Evolutionary conservation across 225 moss, liverwort and hornwort species (phyloP).

Genomic region (Bryum argenteum): DNA sequence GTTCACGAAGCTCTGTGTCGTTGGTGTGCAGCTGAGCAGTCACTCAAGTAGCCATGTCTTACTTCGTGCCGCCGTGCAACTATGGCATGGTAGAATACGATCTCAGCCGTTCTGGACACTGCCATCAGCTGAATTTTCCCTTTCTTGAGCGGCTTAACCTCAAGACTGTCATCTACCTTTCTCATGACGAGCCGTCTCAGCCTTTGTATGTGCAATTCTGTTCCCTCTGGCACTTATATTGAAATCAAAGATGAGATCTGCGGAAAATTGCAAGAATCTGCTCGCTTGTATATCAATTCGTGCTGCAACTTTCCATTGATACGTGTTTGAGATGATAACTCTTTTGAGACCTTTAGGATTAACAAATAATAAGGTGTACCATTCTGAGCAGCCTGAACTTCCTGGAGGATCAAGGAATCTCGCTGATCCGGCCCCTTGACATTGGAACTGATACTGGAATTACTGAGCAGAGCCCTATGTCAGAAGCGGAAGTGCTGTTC

Average conservation of each 20-base stretch:
- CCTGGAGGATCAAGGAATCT: slow-evolving; percentile 86
- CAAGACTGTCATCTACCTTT: slow-evolving; percentile 92
- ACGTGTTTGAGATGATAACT: no score
- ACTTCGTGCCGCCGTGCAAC: slow-evolving; percentile 97
- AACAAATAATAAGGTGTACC: slow-evolving; percentile 11
- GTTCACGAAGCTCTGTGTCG: not conserved
- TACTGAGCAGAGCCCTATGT: slow-evolving; percentile 76
- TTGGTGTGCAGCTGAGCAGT: slow-evolving; percentile 20
- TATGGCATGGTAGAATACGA: slow-evolving; percentile 98
- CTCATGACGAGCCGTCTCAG: slow-evolving; percentile 78
- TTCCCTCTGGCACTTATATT: slow-evolving; percentile 1
- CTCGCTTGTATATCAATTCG: not conserved
- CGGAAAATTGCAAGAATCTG: slow-evolving; percentile 11
- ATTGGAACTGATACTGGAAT: slow-evolving; percentile 61
- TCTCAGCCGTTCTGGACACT: slow-evolving; percentile 93
- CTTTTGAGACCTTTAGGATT: slow-evolving; percentile 8
- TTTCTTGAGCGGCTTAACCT: slow-evolving; percentile 95
- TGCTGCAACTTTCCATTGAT: slow-evolving; percentile 2
- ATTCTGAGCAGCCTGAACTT: slow-evolving; percentile 73
- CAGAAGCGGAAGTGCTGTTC: slow-evolving; percentile 86
- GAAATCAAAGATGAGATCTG: not conserved
- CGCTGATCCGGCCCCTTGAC: slow-evolving; percentile 66
- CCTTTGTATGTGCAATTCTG: slow-evolving; percentile 67
- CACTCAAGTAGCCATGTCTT: slow-evolving; percentile 68
- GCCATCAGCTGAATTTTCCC: slow-evolving; percentile 96